These are phyloP conservation scores for Claviceps citrina DNA, from an alignment of 2,329 filamentous ascomycete genomes.

Conservation along the genomic window DNA sequence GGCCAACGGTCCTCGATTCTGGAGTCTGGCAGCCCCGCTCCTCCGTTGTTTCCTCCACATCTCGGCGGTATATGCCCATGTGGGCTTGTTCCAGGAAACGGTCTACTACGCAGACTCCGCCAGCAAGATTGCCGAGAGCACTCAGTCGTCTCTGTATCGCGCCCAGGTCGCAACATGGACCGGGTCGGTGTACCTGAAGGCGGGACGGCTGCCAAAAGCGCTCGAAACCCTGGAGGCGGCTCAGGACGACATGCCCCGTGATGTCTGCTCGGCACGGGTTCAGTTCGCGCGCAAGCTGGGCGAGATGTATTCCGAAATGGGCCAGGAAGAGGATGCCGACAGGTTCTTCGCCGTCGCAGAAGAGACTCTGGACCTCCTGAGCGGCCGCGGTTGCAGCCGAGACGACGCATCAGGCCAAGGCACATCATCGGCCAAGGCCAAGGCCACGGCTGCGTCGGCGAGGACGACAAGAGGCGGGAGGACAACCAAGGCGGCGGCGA, in stretches of 20 bases:
- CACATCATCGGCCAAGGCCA: conserved; percentile 7
- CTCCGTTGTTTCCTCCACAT: conserved; percentile 58
- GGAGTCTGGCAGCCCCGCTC: conserved; percentile 61
- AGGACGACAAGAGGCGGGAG: conserved; percentile 1
- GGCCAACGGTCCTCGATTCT: conserved; percentile 47
- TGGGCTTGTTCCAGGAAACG: conserved; percentile 79
- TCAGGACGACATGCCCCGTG: conserved; percentile 32
- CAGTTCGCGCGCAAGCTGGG: conserved; percentile 39
- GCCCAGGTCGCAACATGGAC: conserved; percentile 40
- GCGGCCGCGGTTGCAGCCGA: conserved; percentile 13
- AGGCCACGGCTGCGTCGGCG: conserved; percentile 5
- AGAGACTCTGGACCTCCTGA: conserved; percentile 22
- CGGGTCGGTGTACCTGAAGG: conserved; percentile 38
- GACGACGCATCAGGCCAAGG: conserved; percentile 3
- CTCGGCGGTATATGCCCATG: conserved; percentile 62
- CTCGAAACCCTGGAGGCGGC: conserved; percentile 38
- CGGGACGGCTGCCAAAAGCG: conserved; percentile 44
- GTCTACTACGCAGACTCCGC: conserved; percentile 79
- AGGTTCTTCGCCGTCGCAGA: conserved; percentile 35
- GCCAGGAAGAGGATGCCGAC: conserved; percentile 27
- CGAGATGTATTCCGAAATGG: conserved; percentile 36
- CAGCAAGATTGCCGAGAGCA: conserved; percentile 56
- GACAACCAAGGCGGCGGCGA: neutral
- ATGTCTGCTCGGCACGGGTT: conserved; percentile 21
- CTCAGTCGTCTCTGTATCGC: conserved; percentile 43